phyloP scores from a whole-genome alignment of 2,329 filamentous ascomycete genomes.

The Paramyrothecium sp. region DNA sequence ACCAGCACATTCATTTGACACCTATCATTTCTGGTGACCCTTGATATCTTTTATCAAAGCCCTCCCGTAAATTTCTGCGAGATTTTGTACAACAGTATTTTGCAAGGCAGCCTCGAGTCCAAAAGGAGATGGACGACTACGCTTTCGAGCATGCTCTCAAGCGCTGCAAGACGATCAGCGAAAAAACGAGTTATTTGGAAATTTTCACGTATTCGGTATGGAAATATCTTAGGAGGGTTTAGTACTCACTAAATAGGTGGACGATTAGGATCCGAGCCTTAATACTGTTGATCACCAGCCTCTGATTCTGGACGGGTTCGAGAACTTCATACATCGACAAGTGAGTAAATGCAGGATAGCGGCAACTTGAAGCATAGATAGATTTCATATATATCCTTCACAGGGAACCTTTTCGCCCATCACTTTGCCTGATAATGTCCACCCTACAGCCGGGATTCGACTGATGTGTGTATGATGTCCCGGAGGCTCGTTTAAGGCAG shows the following conservation, averaged over 20 bases:
- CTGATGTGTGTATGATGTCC: neutral
- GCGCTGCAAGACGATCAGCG: neutral
- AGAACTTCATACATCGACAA: neutral
- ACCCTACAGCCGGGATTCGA: neutral
- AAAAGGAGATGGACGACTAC: neutral
- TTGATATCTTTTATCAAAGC: too few relatives aligned
- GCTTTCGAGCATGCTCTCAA: neutral
- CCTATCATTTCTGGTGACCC: too few relatives aligned
- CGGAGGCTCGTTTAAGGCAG: neutral
- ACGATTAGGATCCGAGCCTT: neutral
- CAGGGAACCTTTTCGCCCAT: neutral
- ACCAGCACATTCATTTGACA: too few relatives aligned
- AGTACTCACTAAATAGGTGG: neutral
- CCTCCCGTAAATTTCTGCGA: too few relatives aligned
- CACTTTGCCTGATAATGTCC: neutral
- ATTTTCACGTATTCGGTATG: neutral
- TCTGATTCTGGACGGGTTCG: neutral
- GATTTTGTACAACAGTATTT: too few relatives aligned
- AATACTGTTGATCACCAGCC: neutral
- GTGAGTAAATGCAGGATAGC: too few relatives aligned
- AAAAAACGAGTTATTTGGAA: neutral
- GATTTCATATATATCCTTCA: too few relatives aligned
- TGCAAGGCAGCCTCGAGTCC: too few relatives aligned
- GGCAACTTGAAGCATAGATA: too few relatives aligned
- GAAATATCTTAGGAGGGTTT: neutral